phyloP scores from a whole-genome alignment of 148 eudicot species.

The Arbutus unedo region DNA sequence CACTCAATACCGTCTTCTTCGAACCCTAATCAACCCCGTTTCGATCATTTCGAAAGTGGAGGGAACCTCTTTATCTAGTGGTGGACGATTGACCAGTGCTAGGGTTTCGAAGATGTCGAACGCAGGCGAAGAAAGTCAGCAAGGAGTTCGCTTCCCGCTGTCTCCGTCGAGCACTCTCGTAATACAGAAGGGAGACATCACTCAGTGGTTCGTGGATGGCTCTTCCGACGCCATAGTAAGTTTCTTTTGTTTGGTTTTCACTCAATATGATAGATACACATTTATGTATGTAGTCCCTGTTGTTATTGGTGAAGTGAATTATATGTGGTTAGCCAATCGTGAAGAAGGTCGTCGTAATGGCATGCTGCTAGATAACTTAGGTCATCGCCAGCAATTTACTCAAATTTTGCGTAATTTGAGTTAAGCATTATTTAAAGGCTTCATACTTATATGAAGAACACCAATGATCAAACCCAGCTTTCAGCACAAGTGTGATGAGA shows the following conservation, averaged over 20 bases:
- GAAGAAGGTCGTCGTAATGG: neutral
- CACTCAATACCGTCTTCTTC: neutral
- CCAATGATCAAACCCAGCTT: neutral
- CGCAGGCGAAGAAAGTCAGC: slow-evolving; percentile 13
- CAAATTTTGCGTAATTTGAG: neutral
- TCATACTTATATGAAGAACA: neutral
- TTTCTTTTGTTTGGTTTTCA: neutral
- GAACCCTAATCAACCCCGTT: neutral
- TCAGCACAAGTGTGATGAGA: neutral
- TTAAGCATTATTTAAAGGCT: neutral
- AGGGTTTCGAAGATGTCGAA: slow-evolving; percentile 55
- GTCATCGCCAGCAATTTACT: too few relatives aligned
- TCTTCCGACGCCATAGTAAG: slow-evolving; percentile 86
- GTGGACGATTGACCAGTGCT: slow-evolving; percentile 12
- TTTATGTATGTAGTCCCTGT: neutral
- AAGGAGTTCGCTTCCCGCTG: slow-evolving; percentile 32
- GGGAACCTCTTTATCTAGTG: neutral
- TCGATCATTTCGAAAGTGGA: slow-evolving; percentile 10
- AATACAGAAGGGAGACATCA: slow-evolving; percentile 80
- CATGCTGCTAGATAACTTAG: neutral
- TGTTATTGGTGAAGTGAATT: neutral
- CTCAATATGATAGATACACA: neutral
- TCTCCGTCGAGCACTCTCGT: slow-evolving; percentile 42
- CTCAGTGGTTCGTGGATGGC: slow-evolving; percentile 76
- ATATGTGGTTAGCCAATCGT: neutral